Evolutionary conservation across 495 filamentous ascomycete genomes (phyloP).

Genomic region (Hyaloscypha hepaticicola): DNA sequence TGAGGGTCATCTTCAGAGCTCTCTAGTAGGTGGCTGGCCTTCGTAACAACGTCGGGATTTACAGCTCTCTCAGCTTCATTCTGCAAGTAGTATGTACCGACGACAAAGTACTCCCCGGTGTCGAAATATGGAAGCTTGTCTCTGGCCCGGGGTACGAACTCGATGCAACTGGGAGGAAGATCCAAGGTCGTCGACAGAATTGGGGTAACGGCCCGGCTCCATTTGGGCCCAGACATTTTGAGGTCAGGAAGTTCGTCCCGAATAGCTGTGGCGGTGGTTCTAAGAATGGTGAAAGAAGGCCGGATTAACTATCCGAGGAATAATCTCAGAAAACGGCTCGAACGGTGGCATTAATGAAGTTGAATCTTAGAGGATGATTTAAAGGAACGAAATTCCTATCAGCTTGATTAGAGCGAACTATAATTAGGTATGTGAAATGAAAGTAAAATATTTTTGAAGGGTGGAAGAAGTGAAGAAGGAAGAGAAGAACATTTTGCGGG

Average conservation of each 20-base stretch:
- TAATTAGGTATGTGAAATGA: not conserved
- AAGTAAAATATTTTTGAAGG: not conserved
- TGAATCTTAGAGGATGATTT: not conserved
- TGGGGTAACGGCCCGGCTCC: slow-evolving; percentile 6
- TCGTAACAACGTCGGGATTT: slow-evolving; percentile 17
- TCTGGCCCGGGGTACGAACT: slow-evolving; percentile 60
- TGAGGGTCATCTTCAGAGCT: slow-evolving; percentile 24
- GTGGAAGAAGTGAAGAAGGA: not conserved
- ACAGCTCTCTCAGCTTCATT: slow-evolving; percentile 33
- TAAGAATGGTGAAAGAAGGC: not conserved
- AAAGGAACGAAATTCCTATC: not conserved
- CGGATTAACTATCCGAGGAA: not conserved
- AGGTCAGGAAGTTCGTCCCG: not conserved
- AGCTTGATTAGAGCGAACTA: not conserved
- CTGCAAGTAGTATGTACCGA: slow-evolving; percentile 85
- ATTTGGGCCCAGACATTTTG: slow-evolving; percentile 3
- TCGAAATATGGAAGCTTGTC: not conserved
- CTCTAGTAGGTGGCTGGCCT: slow-evolving; percentile 23
- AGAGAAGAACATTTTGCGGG: not conserved
- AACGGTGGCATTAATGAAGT: not conserved
- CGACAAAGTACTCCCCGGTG: slow-evolving; percentile 58
- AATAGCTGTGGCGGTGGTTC: not conserved
- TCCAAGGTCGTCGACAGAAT: slow-evolving; percentile 38
- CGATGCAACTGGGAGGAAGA: slow-evolving; percentile 78
- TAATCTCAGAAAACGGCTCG: not conserved